Base-by-base conservation (phyloP, 2,329 filamentous ascomycete species). In the Arthrobotrys pseudoclavata region DNA sequence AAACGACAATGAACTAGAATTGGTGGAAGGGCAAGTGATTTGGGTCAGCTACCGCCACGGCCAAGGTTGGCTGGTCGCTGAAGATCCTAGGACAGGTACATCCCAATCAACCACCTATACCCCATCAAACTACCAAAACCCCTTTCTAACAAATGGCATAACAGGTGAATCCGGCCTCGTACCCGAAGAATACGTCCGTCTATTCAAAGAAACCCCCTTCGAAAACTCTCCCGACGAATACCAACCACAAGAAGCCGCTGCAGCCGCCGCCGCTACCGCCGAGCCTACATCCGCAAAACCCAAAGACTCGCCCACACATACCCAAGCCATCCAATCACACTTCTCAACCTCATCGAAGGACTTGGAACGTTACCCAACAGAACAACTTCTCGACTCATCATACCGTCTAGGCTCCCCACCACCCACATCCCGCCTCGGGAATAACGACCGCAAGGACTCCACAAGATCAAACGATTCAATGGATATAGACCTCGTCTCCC, bases 41-140 rank as follows among this genome's bases (percentile, higher is more conserved):
- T 92, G 96, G 86, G 94, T 99, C 24, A 97, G 93, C 15, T 99
- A 98, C 84, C 89, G 96, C 50, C 94, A 98, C 83, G 95, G 95
- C 15, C 94, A 98, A 84, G 96, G 96, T 69, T 99, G 96, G 96
- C 87, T 99, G 63, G 96, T 99, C 24, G 96, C 96, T 3, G 93
- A 97, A 85, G 96, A 99, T 82, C 94, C 95, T 12, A 94, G 93
- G 84, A 97, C 94, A 0, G 93, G 81, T 80, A 79, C 57, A 22
- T 66, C 7, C 31, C 31, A 34, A 18, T 47, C 31, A 24, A 22
- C 7, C 20, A 50, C 12, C 4, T 24, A 50, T 24, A 50, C 34
- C 15, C 5, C 22, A 37, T 3, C 52, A n/a, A 26, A 40, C 12
- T 40, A 3, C 12, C 13, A 40, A 40, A 40, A n/a, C n/a, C n/a